A percentile compares a stretch with the other conserved stretches of the same genome.
These are phyloP conservation scores for Hypoxylon cercidicola DNA, from an alignment of 495 filamentous ascomycete species.

Conservation along the genomic window DNA sequence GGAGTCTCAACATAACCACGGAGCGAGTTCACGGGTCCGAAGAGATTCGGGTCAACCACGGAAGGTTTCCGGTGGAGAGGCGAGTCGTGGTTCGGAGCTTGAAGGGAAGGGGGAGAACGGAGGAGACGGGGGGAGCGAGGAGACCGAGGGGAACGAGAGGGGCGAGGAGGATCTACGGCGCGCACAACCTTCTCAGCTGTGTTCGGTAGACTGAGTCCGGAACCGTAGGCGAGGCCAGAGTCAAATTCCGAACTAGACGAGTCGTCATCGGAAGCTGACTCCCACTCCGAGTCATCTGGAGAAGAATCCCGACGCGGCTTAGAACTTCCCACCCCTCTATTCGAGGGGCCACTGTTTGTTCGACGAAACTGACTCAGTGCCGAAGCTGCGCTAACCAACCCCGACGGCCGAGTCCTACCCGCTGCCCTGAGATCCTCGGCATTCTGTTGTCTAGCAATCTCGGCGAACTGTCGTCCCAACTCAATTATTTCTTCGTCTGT, in stretches of 20 bases:
- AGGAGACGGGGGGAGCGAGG: slow-evolving; percentile 15
- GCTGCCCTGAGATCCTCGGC: slow-evolving; percentile 51
- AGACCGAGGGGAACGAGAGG: slow-evolving; percentile 29
- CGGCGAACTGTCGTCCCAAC: slow-evolving; percentile 57
- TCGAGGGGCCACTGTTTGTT: slow-evolving; percentile 45
- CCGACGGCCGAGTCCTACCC: slow-evolving; percentile 53
- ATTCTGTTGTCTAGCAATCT: slow-evolving; percentile 57
- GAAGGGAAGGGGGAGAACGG: slow-evolving; percentile 26
- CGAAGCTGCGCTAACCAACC: slow-evolving; percentile 48
- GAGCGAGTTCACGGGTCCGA: slow-evolving; percentile 65
- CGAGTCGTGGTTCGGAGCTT: slow-evolving; percentile 23
- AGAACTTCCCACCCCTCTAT: slow-evolving; percentile 52
- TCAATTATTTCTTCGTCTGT: slow-evolving; percentile 62
- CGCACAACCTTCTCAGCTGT: slow-evolving; percentile 24
- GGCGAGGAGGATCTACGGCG: slow-evolving; percentile 35
- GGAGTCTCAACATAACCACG: slow-evolving; percentile 60
- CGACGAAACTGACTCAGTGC: slow-evolving; percentile 51
- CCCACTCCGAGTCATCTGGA: slow-evolving; percentile 56
- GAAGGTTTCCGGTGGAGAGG: slow-evolving; percentile 55
- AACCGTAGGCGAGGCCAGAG: slow-evolving; percentile 60
- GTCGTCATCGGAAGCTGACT: slow-evolving; percentile 57
- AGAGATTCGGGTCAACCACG: slow-evolving; percentile 62
- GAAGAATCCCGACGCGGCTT: slow-evolving; percentile 47
- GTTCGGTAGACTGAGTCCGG: slow-evolving; percentile 35
- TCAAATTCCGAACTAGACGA: slow-evolving; percentile 52